A percentile compares a stretch with the other conserved stretches of the same genome.
phyloP scores from a whole-genome alignment of 176 grass and related monocot species.

The Poa annua region DNA sequence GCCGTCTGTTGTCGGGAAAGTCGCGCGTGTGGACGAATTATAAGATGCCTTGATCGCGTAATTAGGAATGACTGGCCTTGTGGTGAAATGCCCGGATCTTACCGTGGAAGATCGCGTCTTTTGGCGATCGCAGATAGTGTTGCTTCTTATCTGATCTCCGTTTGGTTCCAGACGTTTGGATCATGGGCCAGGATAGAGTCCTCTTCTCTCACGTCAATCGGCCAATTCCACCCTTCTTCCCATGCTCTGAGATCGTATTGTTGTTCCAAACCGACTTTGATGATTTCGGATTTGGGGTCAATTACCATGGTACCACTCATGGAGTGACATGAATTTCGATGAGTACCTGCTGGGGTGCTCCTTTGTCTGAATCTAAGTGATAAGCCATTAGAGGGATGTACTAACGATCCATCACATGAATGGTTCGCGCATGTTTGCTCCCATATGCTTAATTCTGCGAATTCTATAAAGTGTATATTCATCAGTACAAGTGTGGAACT shows the following conservation, averaged over 20 bases:
- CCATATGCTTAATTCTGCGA: not conserved
- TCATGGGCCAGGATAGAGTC: not conserved
- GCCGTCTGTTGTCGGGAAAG: not conserved
- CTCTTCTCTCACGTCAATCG: not conserved
- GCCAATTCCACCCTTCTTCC: not conserved
- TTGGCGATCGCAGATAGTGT: not conserved
- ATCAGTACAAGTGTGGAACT: not conserved
- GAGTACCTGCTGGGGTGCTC: not conserved
- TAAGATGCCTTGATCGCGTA: not conserved
- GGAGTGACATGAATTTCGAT: not conserved
- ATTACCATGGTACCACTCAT: not conserved
- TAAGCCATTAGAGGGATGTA: not conserved
- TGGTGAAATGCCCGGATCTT: slow-evolving; percentile 20
- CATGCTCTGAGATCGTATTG: not conserved
- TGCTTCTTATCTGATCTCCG: not conserved
- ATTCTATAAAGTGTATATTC: not conserved
- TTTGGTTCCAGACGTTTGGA: slow-evolving; percentile 7
- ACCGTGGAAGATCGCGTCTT: not conserved
- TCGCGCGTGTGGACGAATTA: slow-evolving; percentile 4
- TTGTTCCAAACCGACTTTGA: not conserved
- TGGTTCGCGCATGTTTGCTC: not conserved
- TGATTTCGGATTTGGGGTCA: not conserved
- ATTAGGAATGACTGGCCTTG: not conserved
- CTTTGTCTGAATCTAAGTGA: not conserved
- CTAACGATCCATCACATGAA: not conserved